Conservation (phyloP, 768 basidiomycete species). For the Pleurotus sapidus region DNA sequence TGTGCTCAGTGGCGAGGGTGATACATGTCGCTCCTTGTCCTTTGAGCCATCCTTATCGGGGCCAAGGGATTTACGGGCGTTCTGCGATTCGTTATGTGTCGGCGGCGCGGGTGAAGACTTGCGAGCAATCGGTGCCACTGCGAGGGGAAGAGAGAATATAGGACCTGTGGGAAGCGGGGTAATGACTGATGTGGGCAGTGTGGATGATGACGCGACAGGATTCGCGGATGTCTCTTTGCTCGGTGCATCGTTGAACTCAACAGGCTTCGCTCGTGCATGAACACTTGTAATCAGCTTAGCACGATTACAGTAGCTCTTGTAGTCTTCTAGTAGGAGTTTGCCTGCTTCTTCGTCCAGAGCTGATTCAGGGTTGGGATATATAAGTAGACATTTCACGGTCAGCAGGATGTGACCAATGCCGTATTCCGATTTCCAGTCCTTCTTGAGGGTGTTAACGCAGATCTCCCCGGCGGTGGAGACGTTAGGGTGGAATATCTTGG, state of each 20-base stretch:
- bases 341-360: conserved; percentile 96
- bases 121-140: conserved; percentile 24
- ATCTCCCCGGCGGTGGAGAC: conserved; percentile 89
- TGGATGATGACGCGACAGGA: conserved; percentile 27
- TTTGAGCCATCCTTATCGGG: conserved; percentile 35
- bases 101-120: conserved; percentile 43
- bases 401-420: conserved; percentile 90
- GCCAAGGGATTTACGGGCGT: conserved; percentile 26
- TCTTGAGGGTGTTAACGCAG: conserved; percentile 96
- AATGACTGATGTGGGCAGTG: conserved; percentile 16
- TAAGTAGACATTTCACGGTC: conserved; percentile 92
- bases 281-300: conserved; percentile 89
- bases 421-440: conserved; percentile 92
- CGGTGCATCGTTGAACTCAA: conserved; percentile 61
- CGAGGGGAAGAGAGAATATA: conserved; percentile 36
- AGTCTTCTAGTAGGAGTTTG: conserved; percentile 86
- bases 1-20: conserved; percentile 67
- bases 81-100: conserved; percentile 26
- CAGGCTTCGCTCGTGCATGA: conserved; percentile 76
- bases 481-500: conserved; percentile 98
- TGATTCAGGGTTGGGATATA: conserved; percentile 96
- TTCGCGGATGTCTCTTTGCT: conserved; percentile 23
- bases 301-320: conserved; percentile 81
- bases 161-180: conserved; percentile 21
- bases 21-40: conserved; percentile 59